Conservation (phyloP, 31 red algal genomes). For the Pterothamnion heteromorphum region DNA sequence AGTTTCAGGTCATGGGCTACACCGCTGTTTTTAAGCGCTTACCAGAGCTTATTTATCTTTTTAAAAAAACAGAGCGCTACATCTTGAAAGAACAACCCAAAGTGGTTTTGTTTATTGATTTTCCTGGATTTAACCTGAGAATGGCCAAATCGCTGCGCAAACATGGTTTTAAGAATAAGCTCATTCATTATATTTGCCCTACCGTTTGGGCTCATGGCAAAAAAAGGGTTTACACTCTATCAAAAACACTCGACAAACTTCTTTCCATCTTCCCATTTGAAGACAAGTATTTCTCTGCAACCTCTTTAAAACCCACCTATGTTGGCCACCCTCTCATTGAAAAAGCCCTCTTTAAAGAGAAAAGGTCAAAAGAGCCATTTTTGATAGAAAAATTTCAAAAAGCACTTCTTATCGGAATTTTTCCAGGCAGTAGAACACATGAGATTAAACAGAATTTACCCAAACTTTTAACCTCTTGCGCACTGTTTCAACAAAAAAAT, state of each 20-base stretch:
- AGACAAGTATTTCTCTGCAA: neutral
- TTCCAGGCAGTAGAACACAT: neutral
- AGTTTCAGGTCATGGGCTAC: no score
- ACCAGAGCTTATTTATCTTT: no score
- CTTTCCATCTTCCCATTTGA: neutral
- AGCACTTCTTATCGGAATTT: neutral
- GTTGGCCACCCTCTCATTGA: neutral
- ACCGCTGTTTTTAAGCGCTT: no score
- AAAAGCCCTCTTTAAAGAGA: neutral
- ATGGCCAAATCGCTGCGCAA: neutral
- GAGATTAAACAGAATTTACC: neutral
- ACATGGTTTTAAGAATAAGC: neutral
- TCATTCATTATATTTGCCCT: neutral
- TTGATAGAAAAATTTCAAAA: neutral
- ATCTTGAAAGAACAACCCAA: neutral
- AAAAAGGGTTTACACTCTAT: neutral
- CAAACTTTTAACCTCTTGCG: neutral
- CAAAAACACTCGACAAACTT: neutral
- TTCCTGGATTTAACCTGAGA: neutral
- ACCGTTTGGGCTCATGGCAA: neutral
- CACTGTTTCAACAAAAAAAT: no score
- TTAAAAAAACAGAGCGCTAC: neutral
- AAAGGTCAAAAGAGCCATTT: neutral
- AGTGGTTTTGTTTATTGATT: neutral
- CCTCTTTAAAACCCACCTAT: neutral